These are phyloP conservation scores for Aspergillus diversus DNA, from an alignment of 495 filamentous ascomycete species.

Conservation along the genomic window DNA sequence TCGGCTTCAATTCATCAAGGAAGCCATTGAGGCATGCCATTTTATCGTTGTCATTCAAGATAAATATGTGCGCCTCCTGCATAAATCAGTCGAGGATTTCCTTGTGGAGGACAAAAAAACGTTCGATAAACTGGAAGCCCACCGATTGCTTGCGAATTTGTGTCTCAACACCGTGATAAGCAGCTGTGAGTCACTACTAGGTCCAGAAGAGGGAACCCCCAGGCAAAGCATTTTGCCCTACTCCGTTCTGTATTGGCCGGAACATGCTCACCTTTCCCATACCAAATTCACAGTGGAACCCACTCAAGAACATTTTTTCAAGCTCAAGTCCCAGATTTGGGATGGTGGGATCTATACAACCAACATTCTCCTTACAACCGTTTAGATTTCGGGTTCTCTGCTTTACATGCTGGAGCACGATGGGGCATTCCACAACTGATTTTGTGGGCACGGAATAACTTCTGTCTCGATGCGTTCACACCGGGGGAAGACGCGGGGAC, in stretches of 20 bases:
- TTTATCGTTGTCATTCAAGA: constrained; percentile 23
- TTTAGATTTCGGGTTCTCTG: background rate
- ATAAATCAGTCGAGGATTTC: constrained; percentile 19
- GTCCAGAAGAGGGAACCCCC: constrained; percentile 5
- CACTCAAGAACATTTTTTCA: constrained; percentile 10
- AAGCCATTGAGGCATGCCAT: constrained; percentile 20
- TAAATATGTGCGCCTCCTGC: constrained; percentile 23
- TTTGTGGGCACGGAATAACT: background rate
- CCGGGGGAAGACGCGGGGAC: too few species aligned
- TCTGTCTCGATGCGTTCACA: too few species aligned
- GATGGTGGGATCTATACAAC: background rate
- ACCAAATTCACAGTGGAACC: constrained; percentile 1
- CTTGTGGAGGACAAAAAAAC: constrained; percentile 13
- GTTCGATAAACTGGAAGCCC: background rate
- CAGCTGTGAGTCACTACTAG: background rate
- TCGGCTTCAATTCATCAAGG: constrained; percentile 16
- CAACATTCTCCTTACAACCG: background rate
- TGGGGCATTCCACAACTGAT: constrained; percentile 14
- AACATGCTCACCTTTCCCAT: constrained; percentile 4
- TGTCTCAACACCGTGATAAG: background rate
- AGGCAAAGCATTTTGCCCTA: too few species aligned
- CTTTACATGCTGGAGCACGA: constrained; percentile 17
- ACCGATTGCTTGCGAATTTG: too few species aligned
- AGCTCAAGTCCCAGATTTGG: background rate
- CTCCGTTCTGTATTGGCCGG: constrained; percentile 7